Percentiles rank a stretch among this genome's conserved stretches.
These are phyloP conservation scores for Oemleria cerasiformis DNA, from an alignment of 306 rosid species.

Conservation along the genomic window DNA sequence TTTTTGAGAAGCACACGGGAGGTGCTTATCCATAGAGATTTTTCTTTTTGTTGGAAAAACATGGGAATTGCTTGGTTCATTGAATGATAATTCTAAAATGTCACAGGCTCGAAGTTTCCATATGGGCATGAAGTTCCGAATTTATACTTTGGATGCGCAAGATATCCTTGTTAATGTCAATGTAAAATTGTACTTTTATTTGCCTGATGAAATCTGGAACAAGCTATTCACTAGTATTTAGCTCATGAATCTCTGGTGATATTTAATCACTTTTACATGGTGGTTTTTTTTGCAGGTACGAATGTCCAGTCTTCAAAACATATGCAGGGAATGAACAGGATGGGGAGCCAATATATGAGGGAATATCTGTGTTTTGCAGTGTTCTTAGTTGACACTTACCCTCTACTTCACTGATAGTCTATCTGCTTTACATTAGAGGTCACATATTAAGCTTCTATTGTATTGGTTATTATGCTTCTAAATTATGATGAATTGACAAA, in stretches of 20 bases:
- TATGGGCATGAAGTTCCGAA: not conserved
- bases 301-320: not conserved
- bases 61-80: too few relatives aligned
- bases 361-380: not conserved
- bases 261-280: not conserved
- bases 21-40: too few relatives aligned
- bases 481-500: not conserved
- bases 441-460: not conserved
- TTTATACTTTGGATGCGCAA: not conserved
- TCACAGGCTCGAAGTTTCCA: not conserved
- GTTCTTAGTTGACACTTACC: not conserved
- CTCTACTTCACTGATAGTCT: not conserved
- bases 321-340: not conserved
- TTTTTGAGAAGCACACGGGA: too few relatives aligned
- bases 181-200: not conserved
- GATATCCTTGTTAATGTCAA: not conserved
- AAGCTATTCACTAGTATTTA: not conserved
- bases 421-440: not conserved
- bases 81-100: not conserved
- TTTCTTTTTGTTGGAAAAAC: too few relatives aligned
- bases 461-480: not conserved
- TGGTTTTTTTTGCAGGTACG: not conserved
- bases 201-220: not conserved
- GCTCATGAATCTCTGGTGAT: not conserved
- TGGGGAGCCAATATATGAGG: not conserved